Evolutionary conservation across 257 asterid species (phyloP).

Genomic region (Solanum bulbocastanum): DNA sequence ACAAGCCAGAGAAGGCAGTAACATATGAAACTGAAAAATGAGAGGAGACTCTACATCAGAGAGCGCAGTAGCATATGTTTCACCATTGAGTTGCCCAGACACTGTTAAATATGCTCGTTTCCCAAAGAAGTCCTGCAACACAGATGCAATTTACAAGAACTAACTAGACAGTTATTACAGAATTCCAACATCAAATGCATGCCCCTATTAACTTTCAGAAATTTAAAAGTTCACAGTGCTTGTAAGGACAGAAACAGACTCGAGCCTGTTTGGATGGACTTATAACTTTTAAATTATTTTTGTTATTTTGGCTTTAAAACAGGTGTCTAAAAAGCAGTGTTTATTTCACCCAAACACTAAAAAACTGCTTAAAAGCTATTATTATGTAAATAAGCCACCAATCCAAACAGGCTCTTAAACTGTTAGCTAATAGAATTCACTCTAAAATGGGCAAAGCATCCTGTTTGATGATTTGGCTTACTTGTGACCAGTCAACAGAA

Average conservation of each 20-base stretch:
- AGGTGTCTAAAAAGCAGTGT: background rate
- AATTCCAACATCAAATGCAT: background rate
- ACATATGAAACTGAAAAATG: background rate
- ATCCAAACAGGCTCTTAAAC: background rate
- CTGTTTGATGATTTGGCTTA: slow-evolving; percentile 9
- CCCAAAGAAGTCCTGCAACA: slow-evolving; percentile 87
- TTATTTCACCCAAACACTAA: background rate
- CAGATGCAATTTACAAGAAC: background rate
- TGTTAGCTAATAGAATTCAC: background rate
- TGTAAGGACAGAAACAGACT: background rate
- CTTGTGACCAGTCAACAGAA: slow-evolving; percentile 92
- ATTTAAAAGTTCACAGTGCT: background rate
- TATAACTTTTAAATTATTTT: background rate
- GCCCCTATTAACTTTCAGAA: background rate
- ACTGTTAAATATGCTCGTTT: slow-evolving; percentile 93
- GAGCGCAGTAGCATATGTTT: slow-evolving; percentile 95
- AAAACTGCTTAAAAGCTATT: background rate
- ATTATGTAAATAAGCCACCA: background rate
- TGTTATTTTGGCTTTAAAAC: background rate
- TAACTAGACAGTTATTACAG: background rate
- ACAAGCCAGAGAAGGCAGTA: slow-evolving; percentile 4
- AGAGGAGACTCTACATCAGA: slow-evolving; percentile 55
- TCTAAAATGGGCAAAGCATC: background rate
- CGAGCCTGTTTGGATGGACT: background rate
- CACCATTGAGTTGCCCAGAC: slow-evolving; percentile 97